Percentiles rank a stretch among this genome's conserved stretches.
These are phyloP conservation scores for Nidula niveotomentosa DNA, from an alignment of 1,284 basidiomycete species.

Conservation along the genomic window DNA sequence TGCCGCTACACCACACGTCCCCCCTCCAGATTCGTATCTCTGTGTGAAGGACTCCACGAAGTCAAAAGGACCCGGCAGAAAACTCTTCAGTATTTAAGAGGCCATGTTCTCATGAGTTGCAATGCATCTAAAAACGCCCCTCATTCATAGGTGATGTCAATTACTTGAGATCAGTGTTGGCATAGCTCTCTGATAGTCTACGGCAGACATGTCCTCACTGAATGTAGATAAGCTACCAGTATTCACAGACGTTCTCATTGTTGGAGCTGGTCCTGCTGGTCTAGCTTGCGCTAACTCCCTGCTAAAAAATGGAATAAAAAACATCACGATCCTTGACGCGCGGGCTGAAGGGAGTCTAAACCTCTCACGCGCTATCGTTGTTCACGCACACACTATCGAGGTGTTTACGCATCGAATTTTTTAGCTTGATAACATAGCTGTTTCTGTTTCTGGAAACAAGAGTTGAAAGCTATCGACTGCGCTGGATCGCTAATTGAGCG, in stretches of 20 bases:
- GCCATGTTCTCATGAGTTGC: too few species aligned
- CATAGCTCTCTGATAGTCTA: too few species aligned
- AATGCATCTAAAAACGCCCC: too few species aligned
- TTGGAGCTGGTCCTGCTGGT: not conserved
- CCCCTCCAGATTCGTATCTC: too few species aligned
- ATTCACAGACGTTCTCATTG: not conserved
- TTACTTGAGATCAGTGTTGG: too few species aligned
- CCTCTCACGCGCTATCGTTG: not conserved
- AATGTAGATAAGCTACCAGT: not conserved
- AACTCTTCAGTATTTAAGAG: too few species aligned
- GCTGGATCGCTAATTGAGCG: not conserved
- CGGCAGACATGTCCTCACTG: too few species aligned
- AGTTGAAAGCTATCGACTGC: not conserved
- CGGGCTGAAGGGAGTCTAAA: not conserved
- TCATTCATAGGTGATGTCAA: too few species aligned
- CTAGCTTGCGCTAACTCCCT: not conserved
- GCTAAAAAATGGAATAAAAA: not conserved
- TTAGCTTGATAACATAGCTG: too few species aligned
- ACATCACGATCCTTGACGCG: not conserved
- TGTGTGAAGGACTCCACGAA: too few species aligned
- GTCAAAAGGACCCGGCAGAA: too few species aligned
- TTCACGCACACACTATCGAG: not conserved
- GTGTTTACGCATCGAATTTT: not conserved
- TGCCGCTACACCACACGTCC: too few species aligned
- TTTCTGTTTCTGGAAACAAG: not conserved